Percentiles rank a stretch among this genome's conserved stretches.
Conservation (phyloP, 495 filamentous ascomycete species). For the Antarctomyces pellizariae region DNA sequence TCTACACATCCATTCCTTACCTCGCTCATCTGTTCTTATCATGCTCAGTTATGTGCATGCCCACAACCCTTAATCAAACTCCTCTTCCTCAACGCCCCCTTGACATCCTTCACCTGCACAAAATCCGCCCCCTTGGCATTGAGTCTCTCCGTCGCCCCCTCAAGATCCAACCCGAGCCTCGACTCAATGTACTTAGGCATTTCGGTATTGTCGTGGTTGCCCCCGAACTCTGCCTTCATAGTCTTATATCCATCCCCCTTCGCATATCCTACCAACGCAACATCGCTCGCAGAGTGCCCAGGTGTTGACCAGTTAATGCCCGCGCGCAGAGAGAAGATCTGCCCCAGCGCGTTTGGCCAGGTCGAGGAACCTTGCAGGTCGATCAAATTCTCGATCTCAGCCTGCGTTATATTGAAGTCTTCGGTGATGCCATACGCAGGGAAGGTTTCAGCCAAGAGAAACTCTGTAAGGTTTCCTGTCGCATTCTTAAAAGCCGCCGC, state of each 20-base stretch:
- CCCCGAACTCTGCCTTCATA: slow-evolving; percentile 5
- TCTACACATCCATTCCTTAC: no score
- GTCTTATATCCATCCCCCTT: slow-evolving; percentile 1
- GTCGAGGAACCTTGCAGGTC: slow-evolving; percentile 4
- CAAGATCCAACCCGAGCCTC: no score
- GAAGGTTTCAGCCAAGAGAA: slow-evolving; percentile 8
- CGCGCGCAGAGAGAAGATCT: slow-evolving; percentile 8
- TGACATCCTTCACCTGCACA: no score
- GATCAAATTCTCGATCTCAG: slow-evolving; percentile 9
- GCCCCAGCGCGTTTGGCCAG: slow-evolving; percentile 3
- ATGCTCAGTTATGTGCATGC: no score
- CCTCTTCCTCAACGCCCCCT: no score
- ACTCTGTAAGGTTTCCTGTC: slow-evolving; percentile 6
- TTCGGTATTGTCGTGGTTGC: slow-evolving; percentile 7
- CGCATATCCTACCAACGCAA: slow-evolving; percentile 13
- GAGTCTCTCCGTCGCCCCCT: no score
- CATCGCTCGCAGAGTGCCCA: slow-evolving; percentile 14
- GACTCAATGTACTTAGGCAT: slow-evolving; percentile 3
- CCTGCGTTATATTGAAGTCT: slow-evolving; percentile 8
- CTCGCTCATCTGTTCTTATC: no score
- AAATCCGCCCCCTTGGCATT: no score
- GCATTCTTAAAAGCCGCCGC: slow-evolving; percentile 7
- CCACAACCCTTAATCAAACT: no score
- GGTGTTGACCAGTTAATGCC: slow-evolving; percentile 12
- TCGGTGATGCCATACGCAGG: slow-evolving; percentile 12